Conservation (phyloP, 495 filamentous ascomycete species). For the Echria macrotheca region DNA sequence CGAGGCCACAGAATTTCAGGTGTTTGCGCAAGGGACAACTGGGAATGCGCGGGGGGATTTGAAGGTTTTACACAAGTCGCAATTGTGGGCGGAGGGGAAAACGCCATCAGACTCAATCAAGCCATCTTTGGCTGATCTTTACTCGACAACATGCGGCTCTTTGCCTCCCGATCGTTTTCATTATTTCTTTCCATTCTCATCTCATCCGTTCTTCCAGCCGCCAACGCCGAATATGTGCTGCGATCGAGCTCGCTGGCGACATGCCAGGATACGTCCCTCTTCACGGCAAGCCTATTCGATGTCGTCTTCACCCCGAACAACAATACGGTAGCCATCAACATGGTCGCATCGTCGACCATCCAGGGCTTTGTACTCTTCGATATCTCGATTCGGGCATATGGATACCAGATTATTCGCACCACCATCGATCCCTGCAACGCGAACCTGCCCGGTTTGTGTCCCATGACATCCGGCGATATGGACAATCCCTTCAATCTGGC, state of each 20-base stretch:
- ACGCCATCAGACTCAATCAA: not conserved
- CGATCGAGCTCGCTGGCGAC: constrained; percentile 57
- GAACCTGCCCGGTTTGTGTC: constrained; percentile 74
- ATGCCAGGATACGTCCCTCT: constrained; percentile 73
- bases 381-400: constrained; percentile 74
- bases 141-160: not conserved
- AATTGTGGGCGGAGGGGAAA: no score
- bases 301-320: constrained; percentile 75
- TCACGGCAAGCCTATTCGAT: constrained; percentile 77
- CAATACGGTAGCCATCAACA: constrained; percentile 63
- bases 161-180: not conserved
- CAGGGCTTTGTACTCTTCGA: constrained; percentile 77
- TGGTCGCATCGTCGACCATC: constrained; percentile 80
- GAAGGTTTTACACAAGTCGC: no score
- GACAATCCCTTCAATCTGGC: constrained; percentile 68
- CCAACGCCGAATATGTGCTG: constrained; percentile 37
- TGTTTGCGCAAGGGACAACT: no score
- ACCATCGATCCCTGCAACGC: constrained; percentile 71
- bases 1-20: not conserved
- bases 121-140: no score
- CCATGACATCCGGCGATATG: constrained; percentile 76
- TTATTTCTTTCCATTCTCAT: not conserved
- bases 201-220: constrained; percentile 6
- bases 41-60: not conserved
- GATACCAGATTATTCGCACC: constrained; percentile 59